phyloP scores from a whole-genome alignment of 2,329 filamentous ascomycete species.

The Arthroderma sp. region DNA sequence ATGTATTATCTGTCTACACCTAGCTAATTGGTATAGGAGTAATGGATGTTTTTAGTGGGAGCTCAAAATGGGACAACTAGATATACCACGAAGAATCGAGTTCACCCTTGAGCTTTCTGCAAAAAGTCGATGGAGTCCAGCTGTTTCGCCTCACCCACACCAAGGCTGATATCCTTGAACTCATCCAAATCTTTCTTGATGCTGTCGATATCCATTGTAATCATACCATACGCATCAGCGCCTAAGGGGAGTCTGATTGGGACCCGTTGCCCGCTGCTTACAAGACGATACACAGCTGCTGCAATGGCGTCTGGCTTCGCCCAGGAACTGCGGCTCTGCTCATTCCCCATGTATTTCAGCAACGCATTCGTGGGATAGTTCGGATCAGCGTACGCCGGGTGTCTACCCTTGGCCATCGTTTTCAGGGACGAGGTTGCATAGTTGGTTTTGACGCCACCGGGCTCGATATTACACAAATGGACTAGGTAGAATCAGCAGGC shows the following conservation, averaged over 20 bases:
- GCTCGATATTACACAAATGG: not conserved
- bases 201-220: conserved; percentile 20
- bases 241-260: conserved; percentile 2
- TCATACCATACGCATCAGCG: conserved; percentile 11
- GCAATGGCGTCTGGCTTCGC: not conserved
- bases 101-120: conserved; percentile 4
- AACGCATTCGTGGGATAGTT: not conserved
- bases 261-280: conserved; percentile 1
- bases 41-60: too few relatives aligned
- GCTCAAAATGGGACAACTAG: too few relatives aligned
- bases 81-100: too few relatives aligned
- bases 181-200: conserved; percentile 21
- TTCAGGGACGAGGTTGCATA: not conserved
- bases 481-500: not conserved
- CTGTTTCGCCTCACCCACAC: conserved; percentile 15
- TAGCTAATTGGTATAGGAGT: too few relatives aligned
- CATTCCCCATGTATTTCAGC: not conserved
- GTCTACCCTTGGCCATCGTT: not conserved
- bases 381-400: conserved; percentile 1
- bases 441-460: conserved; percentile 4
- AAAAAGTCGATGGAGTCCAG: conserved; percentile 13
- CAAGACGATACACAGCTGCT: not conserved
- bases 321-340: conserved; percentile 1
- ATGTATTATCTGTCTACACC: too few relatives aligned
- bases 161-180: conserved; percentile 21